Percentiles rank a stretch among this genome's conserved stretches.
phyloP scores from a whole-genome alignment of 139 green algal genomes.

The Trebouxia sp. region DNA sequence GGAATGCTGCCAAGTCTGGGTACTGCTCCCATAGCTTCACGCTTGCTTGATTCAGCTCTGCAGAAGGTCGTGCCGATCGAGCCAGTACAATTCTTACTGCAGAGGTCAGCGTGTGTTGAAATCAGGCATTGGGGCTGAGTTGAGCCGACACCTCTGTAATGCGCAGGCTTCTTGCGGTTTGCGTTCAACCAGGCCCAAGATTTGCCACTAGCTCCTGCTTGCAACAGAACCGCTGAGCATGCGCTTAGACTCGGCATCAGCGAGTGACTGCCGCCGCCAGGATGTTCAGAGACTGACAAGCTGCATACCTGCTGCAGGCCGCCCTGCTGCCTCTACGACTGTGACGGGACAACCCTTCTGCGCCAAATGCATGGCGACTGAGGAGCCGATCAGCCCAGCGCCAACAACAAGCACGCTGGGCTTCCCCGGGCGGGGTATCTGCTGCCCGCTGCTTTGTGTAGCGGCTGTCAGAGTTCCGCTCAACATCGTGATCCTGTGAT shows the following conservation, averaged over 20 bases:
- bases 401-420: neutral
- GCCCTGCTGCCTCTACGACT: neutral
- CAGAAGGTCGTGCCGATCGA: neutral
- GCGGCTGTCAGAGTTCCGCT: neutral
- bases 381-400: slow-evolving; percentile 10
- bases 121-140: neutral
- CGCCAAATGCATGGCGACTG: slow-evolving; percentile 5
- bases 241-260: neutral
- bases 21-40: neutral
- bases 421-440: neutral
- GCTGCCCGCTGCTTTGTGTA: neutral
- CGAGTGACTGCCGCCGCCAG: neutral
- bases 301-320: neutral
- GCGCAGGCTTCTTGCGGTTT: neutral
- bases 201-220: slow-evolving; percentile 24
- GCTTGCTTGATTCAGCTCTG: slow-evolving; percentile 6
- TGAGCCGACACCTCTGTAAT: neutral
- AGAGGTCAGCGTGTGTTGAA: neutral
- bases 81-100: neutral
- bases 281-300: neutral
- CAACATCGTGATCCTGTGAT: neutral
- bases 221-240: neutral
- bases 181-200: slow-evolving; percentile 24
- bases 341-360: slow-evolving; percentile 14
- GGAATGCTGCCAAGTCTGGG: slow-evolving; percentile 5